Conservation (phyloP, 1,139 yeast genomes). For the Protomyces lactucae-debilis region DNA sequence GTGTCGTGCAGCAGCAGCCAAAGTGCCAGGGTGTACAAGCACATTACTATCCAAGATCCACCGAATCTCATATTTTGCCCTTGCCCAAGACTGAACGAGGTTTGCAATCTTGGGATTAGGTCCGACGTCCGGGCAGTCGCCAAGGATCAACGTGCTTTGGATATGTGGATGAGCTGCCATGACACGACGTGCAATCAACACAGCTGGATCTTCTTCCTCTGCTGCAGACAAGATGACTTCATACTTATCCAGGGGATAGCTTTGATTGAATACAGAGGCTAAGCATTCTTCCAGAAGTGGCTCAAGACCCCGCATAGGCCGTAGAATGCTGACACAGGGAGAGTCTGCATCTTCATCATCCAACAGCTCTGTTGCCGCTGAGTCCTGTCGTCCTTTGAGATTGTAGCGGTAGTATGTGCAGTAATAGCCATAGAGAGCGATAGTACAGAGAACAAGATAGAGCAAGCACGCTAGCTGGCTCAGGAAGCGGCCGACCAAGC, state of each 20-base stretch:
- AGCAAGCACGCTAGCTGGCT: neutral
- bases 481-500: neutral
- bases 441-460: neutral
- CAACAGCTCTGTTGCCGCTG: neutral
- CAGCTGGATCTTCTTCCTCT: constrained; percentile 57
- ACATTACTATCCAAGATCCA: constrained; percentile 92
- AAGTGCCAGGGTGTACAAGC: constrained; percentile 64
- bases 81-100: constrained; percentile 66
- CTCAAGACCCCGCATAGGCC: constrained; percentile 84
- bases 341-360: neutral
- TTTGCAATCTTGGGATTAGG: constrained; percentile 90
- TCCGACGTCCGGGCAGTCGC: constrained; percentile 50
- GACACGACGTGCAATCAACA: constrained; percentile 52
- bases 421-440: neutral
- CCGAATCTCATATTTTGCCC: constrained; percentile 64
- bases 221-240: constrained; percentile 78
- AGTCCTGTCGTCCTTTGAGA: neutral
- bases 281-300: constrained; percentile 67
- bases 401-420: neutral
- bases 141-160: constrained; percentile 57
- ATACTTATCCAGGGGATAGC: constrained; percentile 54
- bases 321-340: constrained; percentile 65
- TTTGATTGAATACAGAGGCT: constrained; percentile 62
- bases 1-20: constrained; percentile 60
- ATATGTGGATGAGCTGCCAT: constrained; percentile 53